Evolutionary conservation across 768 basidiomycete species (phyloP), one percentile per base, ranked within the genome.

Genomic region (Amanita pseudoporphyria): DNA sequence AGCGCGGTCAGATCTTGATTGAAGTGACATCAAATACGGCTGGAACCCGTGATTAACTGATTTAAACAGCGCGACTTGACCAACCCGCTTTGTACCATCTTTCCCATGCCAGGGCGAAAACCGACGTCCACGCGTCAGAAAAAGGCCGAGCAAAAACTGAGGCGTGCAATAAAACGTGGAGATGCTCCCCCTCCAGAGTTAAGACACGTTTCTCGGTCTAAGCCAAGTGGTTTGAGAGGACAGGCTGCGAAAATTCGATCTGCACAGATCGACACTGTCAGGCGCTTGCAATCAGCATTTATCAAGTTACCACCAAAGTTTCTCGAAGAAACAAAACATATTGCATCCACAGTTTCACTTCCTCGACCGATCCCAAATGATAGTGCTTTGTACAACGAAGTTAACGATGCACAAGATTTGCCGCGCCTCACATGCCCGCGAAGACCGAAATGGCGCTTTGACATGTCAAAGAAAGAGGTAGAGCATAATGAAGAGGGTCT

Each of bases 401-500:
- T 55, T 22, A 53, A 58, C 47, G 40, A 45, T 33, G 48, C 61
- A 54, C 19, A 57, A 53, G 35, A 50, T 44, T 35, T 50, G 21
- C 57, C 55, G 1, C 41, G 44, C 6, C 62, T 78, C 55, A 62
- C 64, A 32, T 78, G 76, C 58, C 89, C 89, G 14, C 77, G 67
- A 54, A 63, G 94, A 51, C 93, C 94, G 3, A 91, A 84, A 62
- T 96, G 93, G 88, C 71, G 77, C 16, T 89, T 80, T 61, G 83
- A 87, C 19, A 86, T 87, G 82, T 74, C 81, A 35, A 97, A 95
- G 70, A 79, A 76, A 19, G 87, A 93, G 65, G 83, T 97, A 13
- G 92, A 97, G 59, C 73, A 71, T 47, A 96, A 95, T 60, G 94
- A 97, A 65, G 87, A 91, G 59, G 89, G 82, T 0, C 40, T 81